Evolutionary conservation across 768 basidiomycete species (phyloP).

Genomic region (Tephrocybe sp.): DNA sequence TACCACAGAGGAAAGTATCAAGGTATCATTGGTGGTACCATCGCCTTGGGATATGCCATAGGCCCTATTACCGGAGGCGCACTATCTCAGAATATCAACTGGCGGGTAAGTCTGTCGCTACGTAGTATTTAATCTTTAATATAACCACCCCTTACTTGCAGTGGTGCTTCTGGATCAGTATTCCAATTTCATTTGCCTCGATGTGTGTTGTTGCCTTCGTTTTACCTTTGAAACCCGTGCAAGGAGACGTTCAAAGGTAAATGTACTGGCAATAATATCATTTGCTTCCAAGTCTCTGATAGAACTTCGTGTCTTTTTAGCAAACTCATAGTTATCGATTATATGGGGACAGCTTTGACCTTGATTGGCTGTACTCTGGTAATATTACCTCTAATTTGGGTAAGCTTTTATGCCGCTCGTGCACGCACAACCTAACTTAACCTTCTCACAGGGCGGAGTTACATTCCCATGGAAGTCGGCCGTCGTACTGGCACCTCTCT

Average conservation of each 20-base stretch:
- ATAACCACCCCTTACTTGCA: constrained; percentile 17
- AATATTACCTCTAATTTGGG: constrained; percentile 75
- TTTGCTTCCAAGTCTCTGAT: no score
- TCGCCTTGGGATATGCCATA: constrained; percentile 61
- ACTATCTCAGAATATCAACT: constrained; percentile 58
- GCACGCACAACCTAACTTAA: neutral
- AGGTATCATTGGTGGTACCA: constrained; percentile 62
- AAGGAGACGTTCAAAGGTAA: constrained; percentile 56
- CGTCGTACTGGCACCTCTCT: constrained; percentile 58
- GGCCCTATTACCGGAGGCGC: constrained; percentile 72
- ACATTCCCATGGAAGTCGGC: constrained; percentile 74
- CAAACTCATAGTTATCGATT: constrained; percentile 69
- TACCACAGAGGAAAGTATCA: constrained; percentile 70
- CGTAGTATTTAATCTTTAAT: neutral
- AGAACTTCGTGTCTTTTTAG: constrained; percentile 24
- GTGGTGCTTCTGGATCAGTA: constrained; percentile 79
- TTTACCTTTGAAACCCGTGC: constrained; percentile 69
- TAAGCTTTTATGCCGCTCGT: constrained; percentile 24
- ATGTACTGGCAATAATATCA: neutral
- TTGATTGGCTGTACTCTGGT: constrained; percentile 62
- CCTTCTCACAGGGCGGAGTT: constrained; percentile 54
- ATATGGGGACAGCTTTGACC: constrained; percentile 57
- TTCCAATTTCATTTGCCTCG: constrained; percentile 56
- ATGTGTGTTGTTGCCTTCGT: constrained; percentile 59
- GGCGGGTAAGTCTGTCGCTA: constrained; percentile 60